phyloP scores from a whole-genome alignment of 257 asterid species.

The Misopates orontium region DNA sequence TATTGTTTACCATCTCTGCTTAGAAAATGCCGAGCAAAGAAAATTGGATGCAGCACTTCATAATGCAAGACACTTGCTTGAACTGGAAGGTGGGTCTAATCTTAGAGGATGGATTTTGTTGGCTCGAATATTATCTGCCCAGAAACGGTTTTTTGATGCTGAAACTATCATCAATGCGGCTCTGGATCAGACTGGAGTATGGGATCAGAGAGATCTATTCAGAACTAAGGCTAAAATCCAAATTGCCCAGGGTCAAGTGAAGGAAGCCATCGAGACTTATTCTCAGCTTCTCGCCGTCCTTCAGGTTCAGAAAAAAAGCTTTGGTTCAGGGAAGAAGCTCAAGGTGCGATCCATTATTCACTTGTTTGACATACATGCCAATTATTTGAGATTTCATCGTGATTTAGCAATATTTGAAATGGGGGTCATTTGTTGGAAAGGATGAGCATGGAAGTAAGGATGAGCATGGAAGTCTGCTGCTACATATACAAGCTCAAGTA shows the following conservation, averaged over 20 bases:
- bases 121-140: slow-evolving; percentile 83
- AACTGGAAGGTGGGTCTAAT: slow-evolving; percentile 72
- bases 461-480: not conserved
- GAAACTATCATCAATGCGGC: slow-evolving; percentile 62
- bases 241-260: slow-evolving; percentile 65
- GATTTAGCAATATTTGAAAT: slow-evolving; percentile 16
- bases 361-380: slow-evolving; percentile 24
- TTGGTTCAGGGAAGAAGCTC: slow-evolving; percentile 43
- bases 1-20: slow-evolving; percentile 56
- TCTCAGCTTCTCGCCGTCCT: slow-evolving; percentile 74
- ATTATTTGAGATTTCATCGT: not conserved
- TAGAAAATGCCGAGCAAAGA: slow-evolving; percentile 88
- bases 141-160: slow-evolving; percentile 61
- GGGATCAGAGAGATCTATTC: slow-evolving; percentile 83
- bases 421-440: slow-evolving; percentile 15
- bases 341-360: slow-evolving; percentile 43
- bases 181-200: slow-evolving; percentile 73
- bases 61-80: slow-evolving; percentile 54
- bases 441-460: too few relatives aligned
- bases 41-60: slow-evolving; percentile 77
- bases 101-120: slow-evolving; percentile 67
- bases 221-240: slow-evolving; percentile 85
- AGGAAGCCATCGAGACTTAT: slow-evolving; percentile 70
- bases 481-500: not conserved
- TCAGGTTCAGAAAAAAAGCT: slow-evolving; percentile 73